Conservation (phyloP, 371 early-diverging fungal species). For the Thermomucor indicae-seudaticae region DNA sequence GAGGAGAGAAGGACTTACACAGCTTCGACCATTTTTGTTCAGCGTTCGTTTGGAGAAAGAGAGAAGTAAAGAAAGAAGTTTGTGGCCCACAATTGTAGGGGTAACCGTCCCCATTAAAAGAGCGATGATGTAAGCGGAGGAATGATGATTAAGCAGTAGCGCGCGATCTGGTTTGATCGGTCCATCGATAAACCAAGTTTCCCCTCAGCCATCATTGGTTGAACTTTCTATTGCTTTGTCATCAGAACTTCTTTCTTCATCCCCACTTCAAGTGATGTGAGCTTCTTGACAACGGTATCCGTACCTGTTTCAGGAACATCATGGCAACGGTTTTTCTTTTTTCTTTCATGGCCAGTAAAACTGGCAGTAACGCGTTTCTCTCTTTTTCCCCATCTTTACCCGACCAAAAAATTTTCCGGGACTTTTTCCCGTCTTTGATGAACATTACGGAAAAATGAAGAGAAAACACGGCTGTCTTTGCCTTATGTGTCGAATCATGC, state of each 20-base stretch:
- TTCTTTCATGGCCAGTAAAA: not conserved
- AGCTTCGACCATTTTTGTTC: slow-evolving; percentile 16
- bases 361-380: no score
- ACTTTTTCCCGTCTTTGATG: slow-evolving; percentile 5
- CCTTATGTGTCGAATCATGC: slow-evolving; percentile 11
- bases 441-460: slow-evolving; percentile 8
- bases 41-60: slow-evolving; percentile 4
- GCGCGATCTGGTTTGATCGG: not conserved
- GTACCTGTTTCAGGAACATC: not conserved
- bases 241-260: not conserved
- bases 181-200: not conserved
- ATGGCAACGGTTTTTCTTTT: not conserved
- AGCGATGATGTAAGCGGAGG: slow-evolving; percentile 16
- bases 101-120: slow-evolving; percentile 2
- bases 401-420: not conserved
- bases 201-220: slow-evolving; percentile 1
- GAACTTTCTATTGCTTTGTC: not conserved
- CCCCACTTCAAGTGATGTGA: no score
- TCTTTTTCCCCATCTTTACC: not conserved
- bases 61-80: slow-evolving; percentile 1
- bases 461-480: not conserved
- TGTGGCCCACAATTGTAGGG: slow-evolving; percentile 5
- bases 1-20: slow-evolving; percentile 10
- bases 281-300: not conserved
- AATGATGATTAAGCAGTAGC: slow-evolving; percentile 8